Conservation (phyloP, 257 asterid genomes). For the Striga asiatica region DNA sequence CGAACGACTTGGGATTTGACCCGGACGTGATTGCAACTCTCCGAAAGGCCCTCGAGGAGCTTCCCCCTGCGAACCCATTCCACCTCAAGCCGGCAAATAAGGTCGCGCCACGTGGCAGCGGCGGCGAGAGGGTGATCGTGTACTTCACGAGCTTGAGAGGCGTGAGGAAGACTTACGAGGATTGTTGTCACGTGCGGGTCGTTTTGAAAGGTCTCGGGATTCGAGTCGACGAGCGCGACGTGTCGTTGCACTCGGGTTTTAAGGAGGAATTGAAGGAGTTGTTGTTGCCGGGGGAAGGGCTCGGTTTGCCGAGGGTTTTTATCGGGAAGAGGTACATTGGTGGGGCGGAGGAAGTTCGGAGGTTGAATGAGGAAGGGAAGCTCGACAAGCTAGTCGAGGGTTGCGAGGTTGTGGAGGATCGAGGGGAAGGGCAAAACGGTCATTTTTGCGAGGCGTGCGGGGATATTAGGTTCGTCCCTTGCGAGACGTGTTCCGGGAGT, state of each 20-base stretch:
- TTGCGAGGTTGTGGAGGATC: slow-evolving; percentile 43
- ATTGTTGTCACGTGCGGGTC: slow-evolving; percentile 72
- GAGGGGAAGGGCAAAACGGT: slow-evolving; percentile 15
- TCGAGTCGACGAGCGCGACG: slow-evolving; percentile 77
- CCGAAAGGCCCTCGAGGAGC: slow-evolving; percentile 64
- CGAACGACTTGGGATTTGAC: slow-evolving; percentile 65
- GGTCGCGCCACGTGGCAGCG: slow-evolving; percentile 16
- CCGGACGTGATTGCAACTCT: slow-evolving; percentile 65
- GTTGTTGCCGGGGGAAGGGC: slow-evolving; percentile 35
- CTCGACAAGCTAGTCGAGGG: slow-evolving; percentile 56
- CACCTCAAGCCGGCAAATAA: slow-evolving; percentile 31
- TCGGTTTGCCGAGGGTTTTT: slow-evolving; percentile 61
- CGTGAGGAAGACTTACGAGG: slow-evolving; percentile 89
- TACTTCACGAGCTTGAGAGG: slow-evolving; percentile 87
- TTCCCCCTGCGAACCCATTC: slow-evolving; percentile 70
- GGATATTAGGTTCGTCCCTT: slow-evolving; percentile 73
- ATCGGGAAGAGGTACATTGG: slow-evolving; percentile 50
- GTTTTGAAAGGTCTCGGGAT: slow-evolving; percentile 63
- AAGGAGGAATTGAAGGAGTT: slow-evolving; percentile 72
- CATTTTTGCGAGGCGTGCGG: slow-evolving; percentile 75
- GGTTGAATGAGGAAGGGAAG: slow-evolving; percentile 65
- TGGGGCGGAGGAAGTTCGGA: slow-evolving; percentile 73
- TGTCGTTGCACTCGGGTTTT: slow-evolving; percentile 88
- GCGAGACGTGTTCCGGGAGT: slow-evolving; percentile 88
- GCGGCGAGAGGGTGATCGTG: slow-evolving; percentile 40